Percentiles rank a stretch among this genome's conserved stretches.
phyloP scores from a whole-genome alignment of 345 rosid species.

The Arabidopsis arenosa region DNA sequence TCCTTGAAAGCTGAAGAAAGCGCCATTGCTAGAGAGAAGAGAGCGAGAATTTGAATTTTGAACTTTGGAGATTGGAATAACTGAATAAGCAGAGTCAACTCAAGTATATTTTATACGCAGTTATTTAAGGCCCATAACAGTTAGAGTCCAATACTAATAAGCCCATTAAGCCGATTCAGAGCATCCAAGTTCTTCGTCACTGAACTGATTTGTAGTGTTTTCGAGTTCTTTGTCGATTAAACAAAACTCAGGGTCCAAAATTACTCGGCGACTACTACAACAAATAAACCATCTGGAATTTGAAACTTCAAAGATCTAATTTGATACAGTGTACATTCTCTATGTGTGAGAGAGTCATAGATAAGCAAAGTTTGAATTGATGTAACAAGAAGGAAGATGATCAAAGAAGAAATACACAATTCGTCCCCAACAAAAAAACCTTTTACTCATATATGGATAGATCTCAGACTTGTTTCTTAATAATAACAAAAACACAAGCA shows the following conservation, averaged over 20 bases:
- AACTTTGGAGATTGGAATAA: background rate
- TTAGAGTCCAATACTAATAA: background rate
- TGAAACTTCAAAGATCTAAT: background rate
- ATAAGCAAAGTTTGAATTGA: background rate
- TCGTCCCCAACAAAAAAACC: background rate
- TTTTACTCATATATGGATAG: background rate
- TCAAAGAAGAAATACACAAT: background rate
- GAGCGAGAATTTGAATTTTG: constrained; percentile 15
- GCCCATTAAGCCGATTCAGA: constrained; percentile 13
- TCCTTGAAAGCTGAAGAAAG: constrained; percentile 69
- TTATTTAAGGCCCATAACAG: background rate
- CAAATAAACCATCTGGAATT: background rate
- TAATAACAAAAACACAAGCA: background rate
- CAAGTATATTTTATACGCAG: too few species aligned
- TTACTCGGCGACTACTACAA: background rate
- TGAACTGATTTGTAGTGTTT: background rate
- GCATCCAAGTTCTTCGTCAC: background rate
- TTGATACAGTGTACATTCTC: background rate
- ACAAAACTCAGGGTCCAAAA: background rate
- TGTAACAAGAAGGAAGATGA: background rate
- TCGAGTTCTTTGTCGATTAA: background rate
- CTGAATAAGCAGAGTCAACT: background rate
- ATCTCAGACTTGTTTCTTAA: constrained; percentile 1
- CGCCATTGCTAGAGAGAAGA: constrained; percentile 51
- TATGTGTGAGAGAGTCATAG: background rate